Base-by-base conservation (phyloP, 139 green algal genomes). In the Raphidocelis subcapitata region DNA sequence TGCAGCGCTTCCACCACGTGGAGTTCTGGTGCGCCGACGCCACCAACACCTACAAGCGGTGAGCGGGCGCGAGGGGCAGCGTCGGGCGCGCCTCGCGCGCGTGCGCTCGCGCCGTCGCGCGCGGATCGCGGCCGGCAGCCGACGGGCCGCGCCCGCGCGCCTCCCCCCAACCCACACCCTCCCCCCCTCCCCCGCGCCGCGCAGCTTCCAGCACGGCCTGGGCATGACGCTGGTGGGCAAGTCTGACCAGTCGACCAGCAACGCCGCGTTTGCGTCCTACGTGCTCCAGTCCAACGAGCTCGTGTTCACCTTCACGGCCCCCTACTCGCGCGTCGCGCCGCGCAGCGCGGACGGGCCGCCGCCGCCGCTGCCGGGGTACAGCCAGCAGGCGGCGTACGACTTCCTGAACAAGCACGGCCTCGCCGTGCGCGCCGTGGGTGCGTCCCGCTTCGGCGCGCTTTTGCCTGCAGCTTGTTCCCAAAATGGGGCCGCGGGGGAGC, bases 1-100 rank as follows among this genome's bases (percentile, higher is more conserved):
- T 94, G 21, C 69, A 87, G 16, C 69, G 85, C 24, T 99, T 99
- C 56, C 92, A 99, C 64, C 91, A 97, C 74, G 69, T 99, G 21
- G 95, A 99, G 75, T 98, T 97, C 57, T 99, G 87, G 85, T 94
- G 85, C 62, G 72, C 81, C 10, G 96, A 99, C 56, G 96, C 96
- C 16, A 97, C 90, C 2, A 97, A 82, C 63, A 90, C 89, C 0
- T 88, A 80, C 73, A 92, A 88, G 57, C 79, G 89, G 89, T 49
- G 41, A 12, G 41, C 8, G 8, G 41, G 41, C 41, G 8, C 41
- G 41, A n/a, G n/a, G n/a, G n/a, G n/a, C n/a, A n/a, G n/a, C n/a
- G n/a, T n/a, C n/a, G n/a, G n/a, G n/a, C n/a, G n/a, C n/a, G n/a
- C n/a, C n/a, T n/a, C n/a, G n/a, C n/a, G n/a, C n/a, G n/a, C n/a